phyloP scores from a whole-genome alignment of 345 rosid species.

The Murraya paniculata region DNA sequence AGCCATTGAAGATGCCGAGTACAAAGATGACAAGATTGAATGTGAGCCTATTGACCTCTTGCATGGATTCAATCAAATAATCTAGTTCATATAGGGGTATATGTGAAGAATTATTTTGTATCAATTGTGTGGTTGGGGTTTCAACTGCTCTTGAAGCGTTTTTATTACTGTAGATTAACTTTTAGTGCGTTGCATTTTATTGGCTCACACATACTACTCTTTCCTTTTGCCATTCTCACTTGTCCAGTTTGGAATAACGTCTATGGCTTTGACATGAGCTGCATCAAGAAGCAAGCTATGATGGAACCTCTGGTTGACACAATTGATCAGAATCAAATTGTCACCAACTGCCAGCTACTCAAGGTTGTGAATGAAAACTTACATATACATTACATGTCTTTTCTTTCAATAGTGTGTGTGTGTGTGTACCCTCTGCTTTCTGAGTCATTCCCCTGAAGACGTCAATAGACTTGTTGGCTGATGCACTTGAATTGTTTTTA shows the following conservation, averaged over 20 bases:
- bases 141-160: background rate
- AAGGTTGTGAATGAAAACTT: constrained; percentile 48
- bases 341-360: constrained; percentile 71
- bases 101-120: background rate
- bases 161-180: background rate
- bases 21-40: constrained; percentile 94
- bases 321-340: constrained; percentile 90
- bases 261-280: constrained; percentile 95
- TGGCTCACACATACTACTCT: constrained; percentile 9
- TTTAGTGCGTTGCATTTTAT: background rate
- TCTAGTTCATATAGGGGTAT: background rate
- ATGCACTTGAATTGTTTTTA: constrained; percentile 17
- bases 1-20: constrained; percentile 95
- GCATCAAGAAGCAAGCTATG: constrained; percentile 96
- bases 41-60: constrained; percentile 45
- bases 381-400: background rate
- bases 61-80: background rate
- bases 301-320: constrained; percentile 98
- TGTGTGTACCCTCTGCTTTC: background rate
- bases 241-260: constrained; percentile 85
- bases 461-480: constrained; percentile 10
- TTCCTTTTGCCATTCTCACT: background rate
- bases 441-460: background rate
- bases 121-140: background rate
- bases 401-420: background rate